Percentiles rank a stretch among this genome's conserved stretches.
phyloP scores from a whole-genome alignment of 352 stramenopile species.

The Pseudoperonospora humuli region DNA sequence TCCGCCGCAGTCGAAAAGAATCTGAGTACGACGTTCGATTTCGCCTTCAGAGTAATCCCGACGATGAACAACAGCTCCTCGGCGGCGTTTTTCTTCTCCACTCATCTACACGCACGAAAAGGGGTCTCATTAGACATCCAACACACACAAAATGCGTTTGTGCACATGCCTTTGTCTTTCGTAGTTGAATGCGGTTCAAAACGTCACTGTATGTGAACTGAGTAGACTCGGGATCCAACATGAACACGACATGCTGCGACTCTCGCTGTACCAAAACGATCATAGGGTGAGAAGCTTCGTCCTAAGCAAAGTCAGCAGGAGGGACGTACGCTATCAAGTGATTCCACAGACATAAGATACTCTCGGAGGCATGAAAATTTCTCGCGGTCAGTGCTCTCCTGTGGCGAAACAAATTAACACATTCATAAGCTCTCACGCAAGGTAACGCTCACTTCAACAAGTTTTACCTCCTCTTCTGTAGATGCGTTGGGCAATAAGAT shows the following conservation, averaged over 20 bases:
- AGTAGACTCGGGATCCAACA: conserved; percentile 65
- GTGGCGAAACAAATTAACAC: conserved; percentile 8
- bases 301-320: not conserved
- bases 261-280: conserved; percentile 23
- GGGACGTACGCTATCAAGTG: conserved; percentile 56
- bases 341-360: conserved; percentile 66
- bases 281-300: conserved; percentile 1
- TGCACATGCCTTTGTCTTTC: conserved; percentile 66
- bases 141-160: not conserved
- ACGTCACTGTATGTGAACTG: conserved; percentile 76
- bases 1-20: conserved; percentile 55
- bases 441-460: not conserved
- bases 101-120: conserved; percentile 28
- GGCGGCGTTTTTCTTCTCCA: conserved; percentile 71
- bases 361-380: conserved; percentile 82
- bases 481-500: conserved; percentile 57
- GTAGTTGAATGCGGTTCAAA: conserved; percentile 67
- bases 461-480: conserved; percentile 44
- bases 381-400: conserved; percentile 52
- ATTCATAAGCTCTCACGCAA: conserved; percentile 1
- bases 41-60: conserved; percentile 69
- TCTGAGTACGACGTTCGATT: conserved; percentile 41
- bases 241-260: conserved; percentile 71
- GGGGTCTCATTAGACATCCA: not conserved
- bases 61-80: conserved; percentile 66